Conservation (phyloP, 805 yeast species). For the Komagataella pseudopastoris region DNA sequence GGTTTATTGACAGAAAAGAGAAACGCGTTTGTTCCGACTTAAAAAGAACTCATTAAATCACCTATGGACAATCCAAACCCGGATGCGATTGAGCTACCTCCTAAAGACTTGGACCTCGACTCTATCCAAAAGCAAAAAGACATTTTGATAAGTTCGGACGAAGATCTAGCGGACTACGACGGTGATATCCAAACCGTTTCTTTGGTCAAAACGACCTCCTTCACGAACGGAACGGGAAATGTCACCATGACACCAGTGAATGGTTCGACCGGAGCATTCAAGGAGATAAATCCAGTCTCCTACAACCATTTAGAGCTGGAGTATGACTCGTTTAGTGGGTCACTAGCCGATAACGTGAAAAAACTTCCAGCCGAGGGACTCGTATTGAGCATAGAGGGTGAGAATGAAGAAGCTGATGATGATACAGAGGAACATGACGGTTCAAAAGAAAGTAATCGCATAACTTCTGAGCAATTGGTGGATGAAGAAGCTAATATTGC, state of each 20-base stretch:
- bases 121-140: not conserved
- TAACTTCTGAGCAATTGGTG: not conserved
- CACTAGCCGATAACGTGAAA: constrained; percentile 12
- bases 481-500: not conserved
- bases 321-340: constrained; percentile 18
- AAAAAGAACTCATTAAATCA: not conserved
- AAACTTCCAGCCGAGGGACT: not conserved
- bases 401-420: not conserved
- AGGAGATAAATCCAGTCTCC: not conserved
- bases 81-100: not conserved
- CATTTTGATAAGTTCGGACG: not conserved
- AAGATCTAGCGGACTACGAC: not conserved
- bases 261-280: not conserved
- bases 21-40: not conserved
- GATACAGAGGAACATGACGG: not conserved
- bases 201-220: not conserved
- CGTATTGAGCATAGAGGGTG: not conserved
- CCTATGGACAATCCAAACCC: not conserved
- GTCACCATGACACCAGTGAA: not conserved
- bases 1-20: not conserved
- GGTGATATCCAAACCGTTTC: not conserved
- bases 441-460: not conserved
- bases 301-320: constrained; percentile 16
- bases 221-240: not conserved
- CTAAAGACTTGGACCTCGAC: not conserved